Base-by-base conservation (phyloP, 2,329 filamentous ascomycete species). In the Rhynchosporium secalis region DNA sequence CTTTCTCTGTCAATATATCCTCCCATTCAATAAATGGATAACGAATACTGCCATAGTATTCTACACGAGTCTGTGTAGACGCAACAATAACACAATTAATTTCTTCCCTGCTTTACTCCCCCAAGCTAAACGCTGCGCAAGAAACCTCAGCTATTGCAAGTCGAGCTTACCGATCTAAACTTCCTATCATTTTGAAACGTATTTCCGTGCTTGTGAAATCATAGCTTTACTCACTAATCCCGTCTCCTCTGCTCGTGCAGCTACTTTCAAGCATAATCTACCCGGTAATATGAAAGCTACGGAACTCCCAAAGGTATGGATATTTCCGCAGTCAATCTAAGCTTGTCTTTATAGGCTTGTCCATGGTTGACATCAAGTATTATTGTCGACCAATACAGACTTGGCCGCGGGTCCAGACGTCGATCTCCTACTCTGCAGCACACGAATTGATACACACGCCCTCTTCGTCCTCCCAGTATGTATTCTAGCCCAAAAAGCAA, bases 161-260 rank as follows among this genome's bases (percentile, higher is more conserved):
- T 20, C 2, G 85, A 88, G 67, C 78, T 88, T 0, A 83, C 86
- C 0, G 87, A 86, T 70, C 80, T 88, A 2, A 72, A 79, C 36
- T 81, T 81, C 0, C 72, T 78, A 0, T 65, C 75, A 1, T 74
- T 74, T 78, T 12, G 20, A 20, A 20, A 20, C 20, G 20, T 20
- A 20, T 20, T 20, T 20, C 20, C 20, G 20, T 20, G 20, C 20
- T 20, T 85, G 79, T 64, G 62, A 77, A 31, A 81, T 86, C 51
- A 78, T 81, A 1, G 83, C 81, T 0, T 74, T 86, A 0, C 77
- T 79, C 62, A 85, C 85, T 74, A 81, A 78, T 26, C 79, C 76
- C 51, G 69, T 78, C 0, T 72, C 76, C 1, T 76, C 81, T 0
- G 81, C 81, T 0, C 68, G 74, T 7, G 74, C 71, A 0, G 79